Percentiles rank a stretch among this genome's conserved stretches.
These are phyloP conservation scores for Aureobasidium sp. DNA, from an alignment of 2,329 filamentous ascomycete species.

Conservation along the genomic window DNA sequence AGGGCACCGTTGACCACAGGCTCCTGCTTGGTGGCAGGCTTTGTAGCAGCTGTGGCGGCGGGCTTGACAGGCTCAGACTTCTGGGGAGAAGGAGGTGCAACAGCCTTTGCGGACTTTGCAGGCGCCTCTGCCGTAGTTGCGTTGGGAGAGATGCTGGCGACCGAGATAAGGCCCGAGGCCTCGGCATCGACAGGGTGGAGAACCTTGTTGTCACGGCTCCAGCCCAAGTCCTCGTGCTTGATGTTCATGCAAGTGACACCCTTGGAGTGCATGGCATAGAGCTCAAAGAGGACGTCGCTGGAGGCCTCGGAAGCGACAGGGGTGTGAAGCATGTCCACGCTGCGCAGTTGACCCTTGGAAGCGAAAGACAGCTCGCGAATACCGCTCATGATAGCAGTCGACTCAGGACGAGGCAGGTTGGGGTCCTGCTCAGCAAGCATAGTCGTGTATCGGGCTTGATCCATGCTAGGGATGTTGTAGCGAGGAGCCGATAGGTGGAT, in stretches of 20 bases:
- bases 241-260: constrained; percentile 86
- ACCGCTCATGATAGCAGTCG: constrained; percentile 94
- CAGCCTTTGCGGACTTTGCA: constrained; percentile 24
- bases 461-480: constrained; percentile 72
- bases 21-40: constrained; percentile 19
- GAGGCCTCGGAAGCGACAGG: constrained; percentile 48
- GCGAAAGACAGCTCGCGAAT: constrained; percentile 91
- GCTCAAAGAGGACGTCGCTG: constrained; percentile 75
- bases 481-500: constrained; percentile 89
- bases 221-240: constrained; percentile 83
- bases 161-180: constrained; percentile 62
- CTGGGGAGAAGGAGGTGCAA: constrained; percentile 18
- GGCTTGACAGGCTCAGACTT: constrained; percentile 20
- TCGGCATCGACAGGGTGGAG: constrained; percentile 69
- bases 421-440: constrained; percentile 65
- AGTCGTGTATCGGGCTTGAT: constrained; percentile 81
- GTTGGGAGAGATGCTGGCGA: constrained; percentile 45
- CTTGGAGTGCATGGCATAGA: constrained; percentile 96
- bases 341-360: constrained; percentile 77
- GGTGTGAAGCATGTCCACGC: constrained; percentile 75
- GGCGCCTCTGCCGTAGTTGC: constrained; percentile 26
- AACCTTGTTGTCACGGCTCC: constrained; percentile 85
- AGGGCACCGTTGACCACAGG: constrained; percentile 16
- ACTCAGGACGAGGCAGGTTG: constrained; percentile 74
- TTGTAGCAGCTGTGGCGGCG: constrained; percentile 16